A percentile compares a stretch with the other conserved stretches of the same genome.
These are phyloP conservation scores for Aspergillus sclerotialis DNA, from an alignment of 2,329 filamentous ascomycete genomes.

Conservation along the genomic window DNA sequence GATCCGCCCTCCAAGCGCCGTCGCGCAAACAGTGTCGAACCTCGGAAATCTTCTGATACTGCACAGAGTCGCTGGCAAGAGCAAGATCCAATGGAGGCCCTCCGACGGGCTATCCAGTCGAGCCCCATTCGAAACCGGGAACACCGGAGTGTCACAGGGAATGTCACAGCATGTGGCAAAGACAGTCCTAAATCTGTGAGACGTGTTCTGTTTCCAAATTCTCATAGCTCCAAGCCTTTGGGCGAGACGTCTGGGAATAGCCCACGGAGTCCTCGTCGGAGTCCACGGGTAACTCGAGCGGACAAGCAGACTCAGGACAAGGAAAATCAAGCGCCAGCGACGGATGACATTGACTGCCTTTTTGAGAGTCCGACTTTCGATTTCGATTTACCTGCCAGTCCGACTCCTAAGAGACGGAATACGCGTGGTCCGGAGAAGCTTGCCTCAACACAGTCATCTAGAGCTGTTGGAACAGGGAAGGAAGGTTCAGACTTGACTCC, in stretches of 20 bases:
- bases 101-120: constrained; percentile 53
- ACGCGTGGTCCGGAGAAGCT: constrained; percentile 34
- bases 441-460: constrained; percentile 31
- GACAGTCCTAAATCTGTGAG: constrained; percentile 50
- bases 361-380: constrained; percentile 54
- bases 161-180: constrained; percentile 33
- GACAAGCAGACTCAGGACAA: constrained; percentile 45
- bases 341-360: constrained; percentile 54
- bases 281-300: constrained; percentile 27
- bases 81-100: constrained; percentile 37
- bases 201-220: constrained; percentile 37
- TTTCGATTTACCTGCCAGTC: constrained; percentile 51
- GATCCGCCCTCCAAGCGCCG: constrained; percentile 32
- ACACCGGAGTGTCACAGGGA: constrained; percentile 30
- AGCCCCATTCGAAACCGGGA: constrained; percentile 51
- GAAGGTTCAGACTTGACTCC: constrained; percentile 17
- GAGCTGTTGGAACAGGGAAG: constrained; percentile 23
- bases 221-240: constrained; percentile 31
- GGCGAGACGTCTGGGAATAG: constrained; percentile 36
- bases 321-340: constrained; percentile 47
- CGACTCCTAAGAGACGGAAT: constrained; percentile 47
- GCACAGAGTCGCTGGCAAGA: constrained; percentile 29
- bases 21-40: constrained; percentile 44
- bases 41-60: constrained; percentile 27
- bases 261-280: constrained; percentile 39